Percentiles rank a stretch among this genome's conserved stretches.
phyloP scores from a whole-genome alignment of 805 yeast genomes.

The Zygotorulaspora chibaensis region DNA sequence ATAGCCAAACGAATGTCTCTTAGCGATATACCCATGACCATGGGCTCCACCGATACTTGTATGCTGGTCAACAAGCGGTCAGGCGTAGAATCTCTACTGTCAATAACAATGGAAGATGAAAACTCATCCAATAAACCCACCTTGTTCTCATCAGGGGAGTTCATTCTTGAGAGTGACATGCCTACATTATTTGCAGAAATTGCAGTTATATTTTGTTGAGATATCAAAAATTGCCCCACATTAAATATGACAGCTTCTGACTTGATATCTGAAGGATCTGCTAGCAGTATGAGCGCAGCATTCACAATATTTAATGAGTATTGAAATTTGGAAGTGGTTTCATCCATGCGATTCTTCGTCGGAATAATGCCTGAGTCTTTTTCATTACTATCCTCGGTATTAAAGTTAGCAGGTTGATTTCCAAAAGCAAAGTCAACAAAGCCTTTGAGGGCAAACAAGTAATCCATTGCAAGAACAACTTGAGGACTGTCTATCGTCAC shows the following conservation, averaged over 20 bases:
- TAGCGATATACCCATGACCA: conserved; percentile 74
- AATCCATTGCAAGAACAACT: conserved; percentile 79
- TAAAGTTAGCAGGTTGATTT: conserved; percentile 9
- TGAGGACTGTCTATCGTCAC: conserved; percentile 76
- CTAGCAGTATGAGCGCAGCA: conserved; percentile 72
- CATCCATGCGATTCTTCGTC: background rate
- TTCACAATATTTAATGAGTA: conserved; percentile 67
- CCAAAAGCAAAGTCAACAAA: conserved; percentile 52
- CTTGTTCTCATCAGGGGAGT: conserved; percentile 53
- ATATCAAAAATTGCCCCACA: conserved; percentile 68
- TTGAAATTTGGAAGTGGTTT: conserved; percentile 34
- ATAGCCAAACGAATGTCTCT: conserved; percentile 82
- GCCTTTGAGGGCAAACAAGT: conserved; percentile 65
- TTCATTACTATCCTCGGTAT: background rate
- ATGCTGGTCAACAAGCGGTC: conserved; percentile 58
- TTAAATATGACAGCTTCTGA: conserved; percentile 90
- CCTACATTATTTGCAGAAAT: conserved; percentile 76
- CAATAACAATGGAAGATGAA: conserved; percentile 69
- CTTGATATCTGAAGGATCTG: conserved; percentile 63
- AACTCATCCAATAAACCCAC: conserved; percentile 85
- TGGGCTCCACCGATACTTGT: conserved; percentile 70
- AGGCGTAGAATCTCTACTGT: conserved; percentile 59
- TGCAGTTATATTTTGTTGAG: conserved; percentile 63
- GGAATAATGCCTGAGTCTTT: background rate
- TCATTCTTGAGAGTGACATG: conserved; percentile 78